Evolutionary conservation across 352 stramenopile species (phyloP).

Genomic region (Globisporangium nodosum): DNA sequence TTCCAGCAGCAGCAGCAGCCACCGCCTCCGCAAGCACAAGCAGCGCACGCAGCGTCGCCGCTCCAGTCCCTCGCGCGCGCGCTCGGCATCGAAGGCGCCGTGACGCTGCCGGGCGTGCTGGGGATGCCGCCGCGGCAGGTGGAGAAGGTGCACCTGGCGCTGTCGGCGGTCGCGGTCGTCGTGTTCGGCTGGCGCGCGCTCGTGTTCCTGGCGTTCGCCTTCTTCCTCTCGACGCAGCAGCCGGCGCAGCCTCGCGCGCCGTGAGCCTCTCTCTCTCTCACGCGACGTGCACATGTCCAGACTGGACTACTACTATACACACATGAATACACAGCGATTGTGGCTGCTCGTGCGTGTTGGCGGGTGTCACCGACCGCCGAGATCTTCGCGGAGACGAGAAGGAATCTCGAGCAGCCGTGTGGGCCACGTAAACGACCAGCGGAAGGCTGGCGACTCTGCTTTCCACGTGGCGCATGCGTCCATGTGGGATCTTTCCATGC

Average conservation of each 20-base stretch:
- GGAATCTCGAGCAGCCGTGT: background rate
- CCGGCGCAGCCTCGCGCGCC: slow-evolving; percentile 2
- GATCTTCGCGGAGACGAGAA: background rate
- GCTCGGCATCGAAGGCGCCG: slow-evolving; percentile 54
- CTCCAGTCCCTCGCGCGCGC: slow-evolving; percentile 40
- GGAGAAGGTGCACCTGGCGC: slow-evolving; percentile 64
- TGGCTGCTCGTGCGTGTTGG: too few relatives aligned
- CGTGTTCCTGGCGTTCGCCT: slow-evolving; percentile 59
- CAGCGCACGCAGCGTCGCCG: slow-evolving; percentile 20
- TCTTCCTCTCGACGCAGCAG: slow-evolving; percentile 55
- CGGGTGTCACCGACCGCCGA: too few relatives aligned
- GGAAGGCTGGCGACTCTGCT: too few relatives aligned
- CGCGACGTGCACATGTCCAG: too few relatives aligned
- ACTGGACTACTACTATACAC: too few relatives aligned
- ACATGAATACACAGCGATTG: too few relatives aligned
- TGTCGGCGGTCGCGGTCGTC: slow-evolving; percentile 44
- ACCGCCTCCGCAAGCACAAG: slow-evolving; percentile 2
- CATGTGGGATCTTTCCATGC: background rate
- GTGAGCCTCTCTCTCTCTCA: too few relatives aligned
- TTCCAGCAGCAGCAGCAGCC: slow-evolving; percentile 5
- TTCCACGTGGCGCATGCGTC: background rate
- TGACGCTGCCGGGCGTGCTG: slow-evolving; percentile 57
- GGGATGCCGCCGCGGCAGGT: slow-evolving; percentile 43
- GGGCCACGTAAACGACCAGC: too few relatives aligned
- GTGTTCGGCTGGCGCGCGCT: slow-evolving; percentile 75